Conservation (phyloP, 768 basidiomycete genomes). For the Lactifluus hygrophoroides region DNA sequence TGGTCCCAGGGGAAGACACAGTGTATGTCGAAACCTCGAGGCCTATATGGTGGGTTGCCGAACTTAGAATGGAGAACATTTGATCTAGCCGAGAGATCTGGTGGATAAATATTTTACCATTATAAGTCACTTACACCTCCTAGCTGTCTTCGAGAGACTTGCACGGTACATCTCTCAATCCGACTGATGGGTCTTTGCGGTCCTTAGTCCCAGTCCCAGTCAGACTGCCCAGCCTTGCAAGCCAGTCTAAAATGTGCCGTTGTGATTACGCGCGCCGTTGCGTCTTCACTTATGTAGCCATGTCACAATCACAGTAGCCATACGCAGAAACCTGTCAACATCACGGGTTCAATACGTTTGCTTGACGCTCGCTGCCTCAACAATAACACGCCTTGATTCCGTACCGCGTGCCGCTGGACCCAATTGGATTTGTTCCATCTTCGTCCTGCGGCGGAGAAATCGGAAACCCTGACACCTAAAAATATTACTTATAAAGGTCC, state of each 20-base stretch:
- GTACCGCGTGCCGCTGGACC: conserved; percentile 41
- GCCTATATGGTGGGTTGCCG: conserved; percentile 88
- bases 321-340: conserved; percentile 11
- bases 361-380: conserved; percentile 61
- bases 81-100: not conserved
- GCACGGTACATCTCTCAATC: not conserved
- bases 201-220: too few relatives aligned
- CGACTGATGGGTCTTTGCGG: not conserved
- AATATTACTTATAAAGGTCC: conserved; percentile 41
- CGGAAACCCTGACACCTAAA: conserved; percentile 47
- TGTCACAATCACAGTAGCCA: conserved; percentile 16
- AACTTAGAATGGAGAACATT: conserved; percentile 32
- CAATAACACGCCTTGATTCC: conserved; percentile 49
- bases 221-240: not conserved
- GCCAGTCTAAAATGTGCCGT: not conserved
- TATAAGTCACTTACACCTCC: not conserved
- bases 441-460: conserved; percentile 40
- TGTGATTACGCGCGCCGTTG: not conserved
- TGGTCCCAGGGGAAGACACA: conserved; percentile 52
- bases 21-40: conserved; percentile 71
- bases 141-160: not conserved
- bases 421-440: conserved; percentile 37
- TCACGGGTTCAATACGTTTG: conserved; percentile 40
- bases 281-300: conserved; percentile 6
- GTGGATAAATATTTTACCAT: not conserved